Evolutionary conservation across 2,329 filamentous ascomycete species (phyloP).

Genomic region (Neofusicoccum kwambonambiense): DNA sequence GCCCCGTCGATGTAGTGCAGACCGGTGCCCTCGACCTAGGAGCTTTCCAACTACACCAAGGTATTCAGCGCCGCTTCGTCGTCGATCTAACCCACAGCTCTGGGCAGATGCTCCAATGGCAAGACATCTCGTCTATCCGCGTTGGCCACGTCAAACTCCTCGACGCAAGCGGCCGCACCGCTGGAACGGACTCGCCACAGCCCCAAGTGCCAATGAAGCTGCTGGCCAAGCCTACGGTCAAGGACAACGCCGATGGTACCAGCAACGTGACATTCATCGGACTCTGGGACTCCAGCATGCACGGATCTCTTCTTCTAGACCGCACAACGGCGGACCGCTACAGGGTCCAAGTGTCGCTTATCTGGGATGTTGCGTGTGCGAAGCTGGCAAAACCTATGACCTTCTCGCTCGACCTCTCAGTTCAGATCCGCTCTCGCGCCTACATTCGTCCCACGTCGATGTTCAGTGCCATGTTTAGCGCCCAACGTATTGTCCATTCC

Average conservation of each 20-base stretch:
- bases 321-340: constrained; percentile 90
- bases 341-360: constrained; percentile 80
- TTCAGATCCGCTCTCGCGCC: constrained; percentile 79
- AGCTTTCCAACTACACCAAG: constrained; percentile 92
- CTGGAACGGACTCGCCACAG: constrained; percentile 70
- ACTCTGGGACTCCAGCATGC: constrained; percentile 95
- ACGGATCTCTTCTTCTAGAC: constrained; percentile 90
- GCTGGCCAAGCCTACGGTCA: constrained; percentile 73
- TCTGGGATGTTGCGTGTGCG: constrained; percentile 81
- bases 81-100: constrained; percentile 90
- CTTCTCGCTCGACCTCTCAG: constrained; percentile 75
- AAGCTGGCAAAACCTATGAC: constrained; percentile 85
- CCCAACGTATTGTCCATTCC: constrained; percentile 80
- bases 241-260: constrained; percentile 86
- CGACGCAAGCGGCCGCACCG: constrained; percentile 80
- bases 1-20: constrained; percentile 90
- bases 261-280: constrained; percentile 81
- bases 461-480: constrained; percentile 83
- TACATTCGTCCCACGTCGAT: constrained; percentile 85
- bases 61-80: constrained; percentile 82
- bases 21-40: constrained; percentile 80
- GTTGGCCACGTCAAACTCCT: constrained; percentile 81
- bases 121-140: constrained; percentile 72
- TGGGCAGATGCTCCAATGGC: constrained; percentile 84
- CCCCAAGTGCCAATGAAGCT: constrained; percentile 76